Evolutionary conservation across 2,329 filamentous ascomycete genomes (phyloP).

Genomic region (Lecanicillium sp.): DNA sequence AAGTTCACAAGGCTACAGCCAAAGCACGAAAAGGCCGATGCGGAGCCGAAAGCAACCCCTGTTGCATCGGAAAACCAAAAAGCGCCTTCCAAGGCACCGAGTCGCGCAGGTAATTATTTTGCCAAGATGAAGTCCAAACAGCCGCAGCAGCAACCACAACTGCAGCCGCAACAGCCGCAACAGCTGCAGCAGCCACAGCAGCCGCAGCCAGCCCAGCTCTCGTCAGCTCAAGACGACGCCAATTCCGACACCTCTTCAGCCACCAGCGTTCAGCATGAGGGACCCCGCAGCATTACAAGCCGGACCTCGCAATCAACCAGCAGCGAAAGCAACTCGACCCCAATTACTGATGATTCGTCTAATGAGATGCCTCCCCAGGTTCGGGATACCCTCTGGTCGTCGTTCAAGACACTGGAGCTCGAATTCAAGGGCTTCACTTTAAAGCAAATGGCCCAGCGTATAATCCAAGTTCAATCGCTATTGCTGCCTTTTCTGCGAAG

Average conservation of each 20-base stretch:
- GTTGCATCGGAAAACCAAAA: conserved; percentile 17
- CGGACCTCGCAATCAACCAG: conserved; percentile 30
- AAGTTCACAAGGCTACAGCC: conserved; percentile 16
- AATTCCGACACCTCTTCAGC: conserved; percentile 37
- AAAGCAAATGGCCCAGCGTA: conserved; percentile 66
- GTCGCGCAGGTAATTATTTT: conserved; percentile 39
- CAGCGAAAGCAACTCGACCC: conserved; percentile 28
- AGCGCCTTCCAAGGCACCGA: conserved; percentile 28
- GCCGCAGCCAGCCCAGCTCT: conserved; percentile 29
- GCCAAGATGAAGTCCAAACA: conserved; percentile 40
- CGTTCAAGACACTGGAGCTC: conserved; percentile 46
- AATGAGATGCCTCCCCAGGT: conserved; percentile 33
- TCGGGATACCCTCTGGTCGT: conserved; percentile 46
- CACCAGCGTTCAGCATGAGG: conserved; percentile 34
- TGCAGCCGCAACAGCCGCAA: conserved; percentile 14
- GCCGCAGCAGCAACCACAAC: not conserved
- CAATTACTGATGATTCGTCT: conserved; percentile 35
- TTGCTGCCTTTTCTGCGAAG: conserved; percentile 71
- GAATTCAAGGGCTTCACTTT: conserved; percentile 51
- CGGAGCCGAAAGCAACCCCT: not conserved
- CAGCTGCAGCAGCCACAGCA: too few species aligned
- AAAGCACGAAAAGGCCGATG: conserved; percentile 5
- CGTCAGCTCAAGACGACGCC: conserved; percentile 27
- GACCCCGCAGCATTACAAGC: conserved; percentile 26
- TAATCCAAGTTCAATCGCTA: conserved; percentile 61